These are phyloP conservation scores for Alternaria ethzedia DNA, from an alignment of 2,329 filamentous ascomycete genomes.

Conservation along the genomic window DNA sequence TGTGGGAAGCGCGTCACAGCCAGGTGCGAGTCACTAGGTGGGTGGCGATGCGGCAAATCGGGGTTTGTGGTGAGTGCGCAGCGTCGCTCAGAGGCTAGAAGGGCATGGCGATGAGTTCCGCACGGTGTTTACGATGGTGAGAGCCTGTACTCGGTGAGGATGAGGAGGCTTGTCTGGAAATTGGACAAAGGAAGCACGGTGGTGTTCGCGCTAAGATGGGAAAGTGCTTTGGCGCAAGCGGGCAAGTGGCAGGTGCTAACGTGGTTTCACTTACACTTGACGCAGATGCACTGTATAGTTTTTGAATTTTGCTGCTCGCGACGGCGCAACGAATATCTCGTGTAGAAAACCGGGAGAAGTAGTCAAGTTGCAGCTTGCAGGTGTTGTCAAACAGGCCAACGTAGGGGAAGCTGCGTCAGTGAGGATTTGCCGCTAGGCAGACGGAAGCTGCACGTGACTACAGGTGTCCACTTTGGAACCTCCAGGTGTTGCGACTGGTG, in stretches of 20 bases:
- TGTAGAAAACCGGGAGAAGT: not conserved
- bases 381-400: not conserved
- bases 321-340: not conserved
- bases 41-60: slow-evolving; percentile 14
- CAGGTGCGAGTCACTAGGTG: slow-evolving; percentile 11
- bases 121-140: not conserved
- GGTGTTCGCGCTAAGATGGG: slow-evolving; percentile 17
- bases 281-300: not conserved
- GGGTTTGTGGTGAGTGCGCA: slow-evolving; percentile 1
- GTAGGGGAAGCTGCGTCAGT: slow-evolving; percentile 17
- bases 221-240: slow-evolving; percentile 11
- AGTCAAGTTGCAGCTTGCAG: not conserved
- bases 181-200: slow-evolving; percentile 20
- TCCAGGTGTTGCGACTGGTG: slow-evolving; percentile 31
- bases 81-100: slow-evolving; percentile 3
- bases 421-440: slow-evolving; percentile 21
- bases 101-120: slow-evolving; percentile 11
- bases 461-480: slow-evolving; percentile 31
- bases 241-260: slow-evolving; percentile 4
- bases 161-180: slow-evolving; percentile 13
- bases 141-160: not conserved
- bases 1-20: slow-evolving; percentile 25
- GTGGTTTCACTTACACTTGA: not conserved
- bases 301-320: not conserved
- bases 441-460: slow-evolving; percentile 24